These are phyloP conservation scores for Zoysia japonica DNA, from an alignment of 176 grass and related monocot genomes.

Conservation along the genomic window DNA sequence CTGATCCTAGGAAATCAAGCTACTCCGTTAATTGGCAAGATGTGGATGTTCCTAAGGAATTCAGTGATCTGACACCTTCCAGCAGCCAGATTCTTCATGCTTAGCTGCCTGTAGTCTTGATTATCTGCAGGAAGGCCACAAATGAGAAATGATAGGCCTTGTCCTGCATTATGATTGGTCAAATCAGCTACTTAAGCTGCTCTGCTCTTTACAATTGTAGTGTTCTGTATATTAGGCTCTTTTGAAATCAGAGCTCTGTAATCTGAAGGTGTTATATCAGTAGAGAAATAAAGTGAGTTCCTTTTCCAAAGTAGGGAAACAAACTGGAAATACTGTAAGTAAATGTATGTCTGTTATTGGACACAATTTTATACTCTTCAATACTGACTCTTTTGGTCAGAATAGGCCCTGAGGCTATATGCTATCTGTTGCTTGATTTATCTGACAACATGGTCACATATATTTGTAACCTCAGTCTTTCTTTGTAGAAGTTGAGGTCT, in stretches of 20 bases:
- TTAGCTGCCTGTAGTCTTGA: slow-evolving; percentile 8
- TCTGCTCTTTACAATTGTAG: neutral
- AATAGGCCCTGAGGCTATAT: neutral
- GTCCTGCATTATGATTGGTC: neutral
- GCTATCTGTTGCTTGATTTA: neutral
- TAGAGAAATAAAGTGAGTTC: slow-evolving; percentile 27
- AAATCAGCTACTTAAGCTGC: neutral
- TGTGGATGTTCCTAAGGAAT: slow-evolving; percentile 58
- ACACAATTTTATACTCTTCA: neutral
- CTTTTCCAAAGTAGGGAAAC: neutral
- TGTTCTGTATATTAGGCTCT: neutral
- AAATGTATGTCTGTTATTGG: slow-evolving; percentile 6
- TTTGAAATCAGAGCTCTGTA: slow-evolving; percentile 1
- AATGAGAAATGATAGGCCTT: neutral
- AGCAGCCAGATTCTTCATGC: slow-evolving; percentile 86
- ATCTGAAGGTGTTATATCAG: slow-evolving; percentile 4
- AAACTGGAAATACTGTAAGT: slow-evolving; percentile 30
- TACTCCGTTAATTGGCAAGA: slow-evolving; percentile 74
- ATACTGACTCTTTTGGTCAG: neutral
- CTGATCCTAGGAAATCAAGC: slow-evolving; percentile 28
- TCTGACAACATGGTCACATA: neutral
- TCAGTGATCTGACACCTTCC: slow-evolving; percentile 72
- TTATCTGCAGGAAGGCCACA: neutral
- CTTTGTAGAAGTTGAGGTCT: neutral
- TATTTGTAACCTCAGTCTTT: neutral